Base-by-base conservation (phyloP, 495 filamentous ascomycete species). In the Trichoderma asperelloides region DNA sequence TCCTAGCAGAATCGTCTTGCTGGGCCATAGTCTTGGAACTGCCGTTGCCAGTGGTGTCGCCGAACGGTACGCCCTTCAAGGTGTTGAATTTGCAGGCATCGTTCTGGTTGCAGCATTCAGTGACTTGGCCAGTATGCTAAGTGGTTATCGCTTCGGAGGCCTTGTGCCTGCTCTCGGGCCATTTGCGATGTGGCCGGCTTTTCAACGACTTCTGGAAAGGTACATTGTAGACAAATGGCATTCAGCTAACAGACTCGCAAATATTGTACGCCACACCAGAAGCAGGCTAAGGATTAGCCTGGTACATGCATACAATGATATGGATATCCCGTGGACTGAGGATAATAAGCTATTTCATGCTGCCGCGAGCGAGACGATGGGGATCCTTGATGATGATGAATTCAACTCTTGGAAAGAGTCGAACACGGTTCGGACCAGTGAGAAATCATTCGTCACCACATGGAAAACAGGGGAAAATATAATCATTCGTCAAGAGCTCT, bases 21-120 rank as follows among this genome's bases (percentile, higher is more conserved):
- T 93, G n/a, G 94, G 93, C 57, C 93, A 97, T 67, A 92, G 88
- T 68, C 86, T 98, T 2, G 95, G 95, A 33, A 96, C 95, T 11
- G 94, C 91, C 1, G 90, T 97, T 2, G 86, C 87, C 16, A 77
- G 86, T 25, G 93, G 82, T 23, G 86, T 90, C 1, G 86, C 85
- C 0, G 89, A 95, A 69, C 81, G 85, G 43, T 93, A 90, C 69
- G 80, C 74, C 67, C 41, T 66, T 63, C 67, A 74, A 64, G 76
- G 77, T 3, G 69, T 80, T 28, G 80, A 84, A 15, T 94, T 86
- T 76, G 89, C 74, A 0, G 91, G 90, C 43, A 79, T 96, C 0
- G 79, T 98, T 16, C 79, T 96, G 12, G 79, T 96, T 2, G 88
- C 93, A 0, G 86, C 87, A 0, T 98, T 97, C 77, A 89, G 88